Evolutionary conservation across 1,284 basidiomycete genomes (phyloP), one percentile per base, ranked within the genome.

Genomic region (Mycena sp.): DNA sequence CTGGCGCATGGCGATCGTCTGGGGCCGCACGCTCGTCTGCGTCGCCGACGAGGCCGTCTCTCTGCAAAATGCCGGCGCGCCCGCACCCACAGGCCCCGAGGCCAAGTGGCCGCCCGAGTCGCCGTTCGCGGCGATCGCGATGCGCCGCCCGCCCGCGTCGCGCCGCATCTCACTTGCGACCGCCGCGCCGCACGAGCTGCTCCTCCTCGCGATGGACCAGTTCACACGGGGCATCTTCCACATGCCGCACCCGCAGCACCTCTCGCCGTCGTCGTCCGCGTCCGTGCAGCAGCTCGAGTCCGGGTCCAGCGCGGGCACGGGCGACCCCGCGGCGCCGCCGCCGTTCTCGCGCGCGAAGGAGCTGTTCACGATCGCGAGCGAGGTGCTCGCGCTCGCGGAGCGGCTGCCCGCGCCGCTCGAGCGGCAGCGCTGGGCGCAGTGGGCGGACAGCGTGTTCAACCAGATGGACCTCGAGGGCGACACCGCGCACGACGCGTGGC

Each of bases 161-260:
- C 74, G 81, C 12, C 80, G 86, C 35, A 83, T 85, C 77, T 76
- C 80, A 9, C 73, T 88, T 16, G 72, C 76, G 6, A 73, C 71
- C 12, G 77, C 80, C 2, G 74, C 77, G 9, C 77, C 86, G 4
- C 74, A 85, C 71, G 86, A 87, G 46, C 73, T 89, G 52, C 76
- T 89, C 72, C 74, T 82, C 14, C 78, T 87, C 38, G 87, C 88
- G 11, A 85, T 87, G 78, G 88, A 89, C 71, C 88, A 89, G 67
- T 88, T 89, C 71, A 83, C 83, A 10, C 78, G 87, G 26, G 88
- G 87, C 3, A 88, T 89, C 63, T 85, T 90, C 71, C 85, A 88
- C 72, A 89, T 89, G 87, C 88, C 88, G 3, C 87, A 87, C 67
- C 80, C 81, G 3, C 75, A 79, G 41, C 78, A 78, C 51, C 52